Evolutionary conservation across 768 basidiomycete species (phyloP).

Genomic region (Lentinula lateritia): DNA sequence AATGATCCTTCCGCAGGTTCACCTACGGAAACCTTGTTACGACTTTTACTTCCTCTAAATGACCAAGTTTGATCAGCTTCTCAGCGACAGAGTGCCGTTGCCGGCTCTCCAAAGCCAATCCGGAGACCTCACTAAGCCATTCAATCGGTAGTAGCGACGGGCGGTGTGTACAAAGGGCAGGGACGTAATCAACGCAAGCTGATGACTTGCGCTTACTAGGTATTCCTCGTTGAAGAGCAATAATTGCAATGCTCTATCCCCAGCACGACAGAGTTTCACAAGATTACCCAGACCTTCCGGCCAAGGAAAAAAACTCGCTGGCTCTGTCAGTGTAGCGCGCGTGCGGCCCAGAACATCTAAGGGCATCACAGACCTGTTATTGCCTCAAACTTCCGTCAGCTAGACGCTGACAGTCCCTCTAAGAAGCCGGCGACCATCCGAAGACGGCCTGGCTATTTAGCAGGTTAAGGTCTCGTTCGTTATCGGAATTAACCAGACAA

Average conservation of each 20-base stretch:
- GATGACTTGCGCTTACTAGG: constrained; percentile 86
- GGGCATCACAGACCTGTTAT: too few relatives aligned
- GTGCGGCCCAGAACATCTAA: too few relatives aligned
- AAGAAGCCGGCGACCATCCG: constrained; percentile 61
- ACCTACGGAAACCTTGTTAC: too few relatives aligned
- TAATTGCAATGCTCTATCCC: constrained; percentile 90
- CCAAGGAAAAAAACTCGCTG: constrained; percentile 44
- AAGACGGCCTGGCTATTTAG: constrained; percentile 83
- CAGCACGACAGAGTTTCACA: constrained; percentile 77
- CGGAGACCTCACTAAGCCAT: constrained; percentile 85
- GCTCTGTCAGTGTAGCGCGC: too few relatives aligned
- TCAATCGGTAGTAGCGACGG: constrained; percentile 90
- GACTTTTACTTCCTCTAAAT: too few relatives aligned
- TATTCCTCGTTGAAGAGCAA: constrained; percentile 90
- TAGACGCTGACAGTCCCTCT: too few relatives aligned
- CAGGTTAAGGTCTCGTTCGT: constrained; percentile 92
- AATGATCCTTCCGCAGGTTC: too few relatives aligned
- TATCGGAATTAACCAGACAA: constrained; percentile 97
- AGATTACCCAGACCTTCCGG: constrained; percentile 72
- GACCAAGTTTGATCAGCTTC: too few relatives aligned
- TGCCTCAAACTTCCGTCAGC: too few relatives aligned
- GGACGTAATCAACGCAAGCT: constrained; percentile 87
- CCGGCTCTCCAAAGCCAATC: constrained; percentile 66
- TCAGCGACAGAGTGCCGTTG: constrained; percentile 36
- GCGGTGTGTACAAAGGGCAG: constrained; percentile 90